phyloP scores from a whole-genome alignment of 805 yeast genomes.

The Pichia phayaonensis region DNA sequence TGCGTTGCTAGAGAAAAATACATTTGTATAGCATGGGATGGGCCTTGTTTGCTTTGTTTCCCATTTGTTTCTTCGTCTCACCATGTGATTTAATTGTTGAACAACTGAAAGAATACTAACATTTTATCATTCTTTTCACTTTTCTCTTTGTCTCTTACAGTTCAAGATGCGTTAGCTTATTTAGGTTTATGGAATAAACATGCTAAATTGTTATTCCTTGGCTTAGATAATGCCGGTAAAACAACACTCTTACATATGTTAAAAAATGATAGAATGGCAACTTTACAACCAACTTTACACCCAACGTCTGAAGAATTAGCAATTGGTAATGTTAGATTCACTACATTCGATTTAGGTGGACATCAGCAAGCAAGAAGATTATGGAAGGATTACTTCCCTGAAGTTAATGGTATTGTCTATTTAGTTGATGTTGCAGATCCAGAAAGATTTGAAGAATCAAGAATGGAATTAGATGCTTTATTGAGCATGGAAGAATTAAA shows the following conservation, averaged over 20 bases:
- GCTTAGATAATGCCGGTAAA: conserved; percentile 97
- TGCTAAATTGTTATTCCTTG: conserved; percentile 91
- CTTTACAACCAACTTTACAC: conserved; percentile 95
- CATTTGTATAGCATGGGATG: background rate
- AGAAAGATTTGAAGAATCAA: conserved; percentile 89
- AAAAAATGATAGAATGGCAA: conserved; percentile 93
- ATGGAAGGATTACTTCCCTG: conserved; percentile 99
- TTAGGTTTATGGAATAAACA: conserved; percentile 88
- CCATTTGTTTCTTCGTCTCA: no score
- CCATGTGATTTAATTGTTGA: no score
- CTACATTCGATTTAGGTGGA: conserved; percentile 98
- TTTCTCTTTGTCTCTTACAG: conserved; percentile 24
- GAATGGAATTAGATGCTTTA: conserved; percentile 88
- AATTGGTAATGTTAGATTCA: conserved; percentile 92
- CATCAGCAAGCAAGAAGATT: conserved; percentile 98
- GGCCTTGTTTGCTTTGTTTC: no score
- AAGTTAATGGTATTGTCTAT: conserved; percentile 95
- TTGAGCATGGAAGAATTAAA: conserved; percentile 87
- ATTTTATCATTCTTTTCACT: background rate
- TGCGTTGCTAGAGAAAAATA: background rate
- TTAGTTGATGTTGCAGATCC: conserved; percentile 96
- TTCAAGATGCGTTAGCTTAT: conserved; percentile 70
- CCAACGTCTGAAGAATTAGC: conserved; percentile 98
- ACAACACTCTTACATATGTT: conserved; percentile 82
- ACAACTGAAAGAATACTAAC: background rate